Evolutionary conservation across 2,329 filamentous ascomycete genomes (phyloP), one percentile per base, ranked within the genome.

Genomic region (Shiraia bambusicola): DNA sequence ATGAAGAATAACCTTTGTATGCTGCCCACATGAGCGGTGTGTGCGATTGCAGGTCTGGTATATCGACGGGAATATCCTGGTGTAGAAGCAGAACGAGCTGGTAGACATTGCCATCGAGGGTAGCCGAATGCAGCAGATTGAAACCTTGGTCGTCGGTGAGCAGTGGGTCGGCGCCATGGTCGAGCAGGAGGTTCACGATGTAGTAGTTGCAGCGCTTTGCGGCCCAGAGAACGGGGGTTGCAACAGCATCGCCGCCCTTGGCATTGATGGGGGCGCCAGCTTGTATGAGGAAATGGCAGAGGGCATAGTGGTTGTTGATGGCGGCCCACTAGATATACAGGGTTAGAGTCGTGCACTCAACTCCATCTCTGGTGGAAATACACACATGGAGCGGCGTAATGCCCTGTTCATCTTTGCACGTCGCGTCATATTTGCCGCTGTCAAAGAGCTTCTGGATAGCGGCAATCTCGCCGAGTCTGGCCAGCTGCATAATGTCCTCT

Each of bases 11-110:
- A 26, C 94, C 93, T 71, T 98, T 98, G 75, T 98, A 98, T 12
- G 92, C 92, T 13, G 93, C 89, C 93, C 93, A 98, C 93, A 98
- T 98, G 47, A 98, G 77, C 47, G 86, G 86, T 1, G 93, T 97
- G 69, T 98, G 94, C 5, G 91, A 89, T 65, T 90, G 92, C 36
- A 82, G 82, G 70, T 98, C 93, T 38, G 86, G 78, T 5, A 93
- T 87, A 65, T 98, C 93, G 48, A 98, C 89, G 12, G 90, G 88
- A 46, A 98, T 93, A 63, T 93, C 90, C 64, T 96, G 91, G 72
- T 98, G 93, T 16, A 98, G 79, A 6, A 98, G 81, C 1, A 98
- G 80, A 35, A 91, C 83, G 19, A 98, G 79, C 44, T 97, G 80
- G 54, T 94, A 86, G 14, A 94, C 87, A 67, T 96, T 97, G 54